Base-by-base conservation (phyloP, 148 eudicot species). In the Fallopia convolvulus region DNA sequence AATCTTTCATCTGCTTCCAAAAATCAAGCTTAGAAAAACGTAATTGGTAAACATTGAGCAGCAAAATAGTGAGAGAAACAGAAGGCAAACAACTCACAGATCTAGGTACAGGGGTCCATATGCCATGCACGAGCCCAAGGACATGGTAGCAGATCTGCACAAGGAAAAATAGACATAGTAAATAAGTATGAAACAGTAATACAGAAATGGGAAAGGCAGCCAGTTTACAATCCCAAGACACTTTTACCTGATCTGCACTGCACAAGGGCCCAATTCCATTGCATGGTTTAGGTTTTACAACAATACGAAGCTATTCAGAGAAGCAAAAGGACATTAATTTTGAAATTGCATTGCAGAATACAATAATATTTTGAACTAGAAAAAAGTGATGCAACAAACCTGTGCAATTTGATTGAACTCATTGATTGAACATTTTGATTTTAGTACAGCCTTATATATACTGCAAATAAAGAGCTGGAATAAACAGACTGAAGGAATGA, bases 71-170 rank as follows among this genome's bases (percentile, higher is more conserved):
- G 2, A 78, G 63, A 74, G 63, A 74, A 76, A 71, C 66, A 47
- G 49, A 68, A 53, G 72, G 77, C 56, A 74, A 77, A 75, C 41
- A 39, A 92, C 97, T 71, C 82, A 95, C 99, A 71, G 97, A 86
- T 85, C 92, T 84, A 76, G 99, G 99, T 72, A 95, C 84, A 32
- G 99, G 99, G 14, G 93, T 87, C 99, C 99, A 95, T 83, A 89
- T 93, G 77, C 93, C 88, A 88, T 95, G 99, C 42, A 95, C 92
- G 77, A 95, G 90, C 77, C 97, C 99, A 75, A 95, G 94, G 68
- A 93, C 92, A 88, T 95, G 97, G 84, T 95, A 95, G 81, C 98
- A 91, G 75, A 95, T 87, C 99, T 95, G 88, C 82, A 83, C 17
- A 83, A 49, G 32, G 20, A 55, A 85, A 65, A 68, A 36, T 56